phyloP scores from a whole-genome alignment of 495 filamentous ascomycete species.

The Xylaria telfairii region DNA sequence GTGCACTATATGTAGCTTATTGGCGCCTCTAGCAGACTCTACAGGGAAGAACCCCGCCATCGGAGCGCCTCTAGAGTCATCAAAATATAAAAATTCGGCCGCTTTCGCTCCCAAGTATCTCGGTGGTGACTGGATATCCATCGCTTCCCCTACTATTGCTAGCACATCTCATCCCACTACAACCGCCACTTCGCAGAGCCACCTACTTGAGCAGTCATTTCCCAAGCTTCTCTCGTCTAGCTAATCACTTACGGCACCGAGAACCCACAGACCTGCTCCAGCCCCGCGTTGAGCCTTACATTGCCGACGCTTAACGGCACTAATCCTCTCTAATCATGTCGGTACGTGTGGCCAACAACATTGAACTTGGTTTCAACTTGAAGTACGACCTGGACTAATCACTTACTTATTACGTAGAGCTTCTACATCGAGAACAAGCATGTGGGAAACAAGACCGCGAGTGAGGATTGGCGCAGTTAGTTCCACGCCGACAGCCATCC shows the following conservation, averaged over 20 bases:
- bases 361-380: background rate
- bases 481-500: background rate
- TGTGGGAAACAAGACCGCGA: slow-evolving; percentile 78
- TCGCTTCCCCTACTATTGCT: background rate
- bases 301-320: background rate
- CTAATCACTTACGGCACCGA: slow-evolving; percentile 13
- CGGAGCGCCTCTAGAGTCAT: slow-evolving; percentile 19
- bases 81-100: background rate
- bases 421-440: slow-evolving; percentile 92
- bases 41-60: slow-evolving; percentile 21
- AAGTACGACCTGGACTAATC: slow-evolving; percentile 28
- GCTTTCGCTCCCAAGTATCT: slow-evolving; percentile 13
- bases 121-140: too few species aligned
- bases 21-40: too few species aligned
- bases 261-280: background rate
- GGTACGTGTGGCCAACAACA: slow-evolving; percentile 32
- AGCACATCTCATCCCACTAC: background rate
- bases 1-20: too few species aligned
- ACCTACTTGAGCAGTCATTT: background rate
- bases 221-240: slow-evolving; percentile 2
- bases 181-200: background rate
- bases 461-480: slow-evolving; percentile 92
- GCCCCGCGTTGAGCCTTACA: slow-evolving; percentile 1
- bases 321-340: slow-evolving; percentile 33
- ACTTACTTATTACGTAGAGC: slow-evolving; percentile 38